Conservation (phyloP, 257 asterid species). For the Sherardia arvensis region DNA sequence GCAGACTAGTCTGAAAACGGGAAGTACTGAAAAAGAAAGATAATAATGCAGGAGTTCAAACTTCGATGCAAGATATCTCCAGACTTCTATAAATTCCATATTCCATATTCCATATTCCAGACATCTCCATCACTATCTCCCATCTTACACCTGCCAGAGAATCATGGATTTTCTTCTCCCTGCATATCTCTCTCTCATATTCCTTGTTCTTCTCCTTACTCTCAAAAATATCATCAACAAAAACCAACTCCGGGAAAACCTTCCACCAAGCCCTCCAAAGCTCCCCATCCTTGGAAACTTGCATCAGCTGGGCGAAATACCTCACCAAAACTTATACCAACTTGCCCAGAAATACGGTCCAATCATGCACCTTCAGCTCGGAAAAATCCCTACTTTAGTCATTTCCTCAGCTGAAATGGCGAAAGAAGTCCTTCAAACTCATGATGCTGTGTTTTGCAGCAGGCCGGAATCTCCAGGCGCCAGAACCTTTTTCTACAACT, state of each 20-base stretch:
- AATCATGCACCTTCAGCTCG: background rate
- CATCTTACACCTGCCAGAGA: background rate
- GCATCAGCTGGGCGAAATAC: slow-evolving; percentile 1
- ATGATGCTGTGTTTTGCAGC: background rate
- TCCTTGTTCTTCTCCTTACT: background rate
- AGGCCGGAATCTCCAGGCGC: background rate
- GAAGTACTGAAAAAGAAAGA: too few species aligned
- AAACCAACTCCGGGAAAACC: background rate
- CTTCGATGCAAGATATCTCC: too few species aligned
- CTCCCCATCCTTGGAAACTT: slow-evolving; percentile 1
- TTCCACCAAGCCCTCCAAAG: slow-evolving; percentile 4
- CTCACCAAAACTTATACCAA: background rate
- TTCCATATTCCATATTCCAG: too few species aligned
- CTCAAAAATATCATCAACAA: background rate
- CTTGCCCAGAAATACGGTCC: background rate
- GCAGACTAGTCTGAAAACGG: too few species aligned
- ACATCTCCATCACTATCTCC: background rate
- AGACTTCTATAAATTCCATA: too few species aligned
- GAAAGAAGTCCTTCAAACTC: background rate
- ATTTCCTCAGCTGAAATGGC: slow-evolving; percentile 10
- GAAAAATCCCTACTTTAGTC: background rate
- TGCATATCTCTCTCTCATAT: background rate
- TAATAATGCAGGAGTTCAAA: too few species aligned
- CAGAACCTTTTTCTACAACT: background rate
- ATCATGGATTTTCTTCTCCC: background rate